Evolutionary conservation across 2,329 filamentous ascomycete species (phyloP).

Genomic region (Fusarium sterilihyphosum): DNA sequence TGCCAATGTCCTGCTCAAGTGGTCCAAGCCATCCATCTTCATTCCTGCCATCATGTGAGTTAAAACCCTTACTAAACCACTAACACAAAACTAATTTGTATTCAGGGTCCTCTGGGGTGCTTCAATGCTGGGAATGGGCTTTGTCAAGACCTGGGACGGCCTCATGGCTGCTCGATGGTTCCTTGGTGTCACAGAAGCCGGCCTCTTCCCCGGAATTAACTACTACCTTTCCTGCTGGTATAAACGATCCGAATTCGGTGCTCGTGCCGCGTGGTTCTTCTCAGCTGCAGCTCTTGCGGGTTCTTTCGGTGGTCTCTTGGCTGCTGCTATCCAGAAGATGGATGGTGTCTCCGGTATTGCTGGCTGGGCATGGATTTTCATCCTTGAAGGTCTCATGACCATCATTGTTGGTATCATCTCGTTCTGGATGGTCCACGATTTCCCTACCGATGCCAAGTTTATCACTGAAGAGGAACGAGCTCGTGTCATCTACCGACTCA

Average conservation of each 20-base stretch:
- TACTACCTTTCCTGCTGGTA: slow-evolving; percentile 91
- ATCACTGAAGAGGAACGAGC: slow-evolving; percentile 74
- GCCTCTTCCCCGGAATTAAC: slow-evolving; percentile 79
- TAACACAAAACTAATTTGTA: slow-evolving; percentile 30
- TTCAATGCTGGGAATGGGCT: slow-evolving; percentile 75
- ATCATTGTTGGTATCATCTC: slow-evolving; percentile 73
- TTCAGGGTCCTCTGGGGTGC: slow-evolving; percentile 70
- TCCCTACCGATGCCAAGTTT: slow-evolving; percentile 80
- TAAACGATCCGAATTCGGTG: slow-evolving; percentile 78
- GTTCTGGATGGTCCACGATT: slow-evolving; percentile 86
- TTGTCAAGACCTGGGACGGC: slow-evolving; percentile 70
- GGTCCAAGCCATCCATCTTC: slow-evolving; percentile 78
- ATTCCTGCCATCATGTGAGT: slow-evolving; percentile 82
- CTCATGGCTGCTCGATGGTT: slow-evolving; percentile 76
- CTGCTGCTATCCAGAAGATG: slow-evolving; percentile 77
- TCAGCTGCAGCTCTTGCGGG: slow-evolving; percentile 83
- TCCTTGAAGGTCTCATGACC: slow-evolving; percentile 76
- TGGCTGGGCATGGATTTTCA: slow-evolving; percentile 74
- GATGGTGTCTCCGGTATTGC: slow-evolving; percentile 66
- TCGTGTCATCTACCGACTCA: slow-evolving; percentile 77
- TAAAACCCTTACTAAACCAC: background rate
- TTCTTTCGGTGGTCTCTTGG: slow-evolving; percentile 79
- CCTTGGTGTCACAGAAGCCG: slow-evolving; percentile 78
- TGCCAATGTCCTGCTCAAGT: slow-evolving; percentile 84
- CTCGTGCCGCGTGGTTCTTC: slow-evolving; percentile 86